Evolutionary conservation across 345 rosid species (phyloP), one percentile per base, ranked within the genome.

Genomic region (Ceriops decandra): DNA sequence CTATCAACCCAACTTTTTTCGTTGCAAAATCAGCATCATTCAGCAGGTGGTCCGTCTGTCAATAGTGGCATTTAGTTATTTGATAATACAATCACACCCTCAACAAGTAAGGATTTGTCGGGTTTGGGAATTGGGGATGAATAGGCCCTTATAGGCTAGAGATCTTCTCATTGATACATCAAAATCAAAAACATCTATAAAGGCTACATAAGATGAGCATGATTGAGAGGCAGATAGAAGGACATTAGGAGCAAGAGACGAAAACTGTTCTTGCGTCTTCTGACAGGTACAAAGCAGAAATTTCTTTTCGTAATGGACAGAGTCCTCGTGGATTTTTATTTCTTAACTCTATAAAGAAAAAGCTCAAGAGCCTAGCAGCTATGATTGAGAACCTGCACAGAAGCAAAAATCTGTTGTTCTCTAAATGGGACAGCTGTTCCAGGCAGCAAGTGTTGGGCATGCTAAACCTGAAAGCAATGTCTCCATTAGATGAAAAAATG

Each of bases 11-110:
- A 36, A 93, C 92, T 78, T 89, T 93, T 82, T 82, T 89, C 1
- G 71, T 63, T 20, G 88, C 90, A 61, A 84, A 65, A 71, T 82
- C 86, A 62, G 92, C 98, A 85, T 93, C 98, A 81, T 83, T 87
- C 31, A 85, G 89, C 73, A 93, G 73, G 76, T 93, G 98, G 69
- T 89, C 91, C 11, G 97, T 97, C 98, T 93, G 93, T 83, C 69
- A 57, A 24, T 24, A 24, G 26, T 1, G 26, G 26, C 26, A 24
- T 24, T 24, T 24, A 24, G 26, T 24, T 24, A 24, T 24, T 24
- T 24, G 26, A 24, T 24, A 24, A 24, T 24, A 24, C 26, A 24
- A 24, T 24, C 26, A 24, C 24, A 24, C 26, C 26, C 26, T 24
- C 26, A 24, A 24, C 26, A 24, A 24, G 26, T 24, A 24, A 35